phyloP scores from a whole-genome alignment of 1,284 basidiomycete genomes.

The Chalciporus sp. region DNA sequence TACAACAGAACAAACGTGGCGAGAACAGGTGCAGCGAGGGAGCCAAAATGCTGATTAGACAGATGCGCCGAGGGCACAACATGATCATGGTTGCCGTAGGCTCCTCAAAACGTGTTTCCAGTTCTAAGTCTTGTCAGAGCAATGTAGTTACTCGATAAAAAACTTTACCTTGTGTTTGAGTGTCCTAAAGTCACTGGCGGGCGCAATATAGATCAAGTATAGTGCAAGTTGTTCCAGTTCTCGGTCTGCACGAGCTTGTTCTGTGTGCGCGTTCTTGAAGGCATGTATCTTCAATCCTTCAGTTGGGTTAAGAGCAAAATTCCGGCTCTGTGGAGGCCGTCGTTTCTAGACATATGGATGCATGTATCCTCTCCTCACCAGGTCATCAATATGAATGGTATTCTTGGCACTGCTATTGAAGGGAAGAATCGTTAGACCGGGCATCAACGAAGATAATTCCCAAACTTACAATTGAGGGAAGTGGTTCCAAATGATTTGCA shows the following conservation, averaged over 20 bases:
- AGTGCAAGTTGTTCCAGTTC: conserved; percentile 65
- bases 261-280: conserved; percentile 76
- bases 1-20: not conserved
- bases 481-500: conserved; percentile 87
- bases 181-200: conserved; percentile 52
- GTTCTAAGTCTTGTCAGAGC: conserved; percentile 15
- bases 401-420: conserved; percentile 64
- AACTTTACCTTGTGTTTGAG: conserved; percentile 59
- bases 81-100: conserved; percentile 16
- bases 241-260: conserved; percentile 60
- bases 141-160: not conserved
- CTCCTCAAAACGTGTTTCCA: conserved; percentile 34
- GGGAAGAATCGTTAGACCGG: not conserved
- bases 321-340: conserved; percentile 55
- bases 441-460: not conserved
- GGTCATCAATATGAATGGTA: conserved; percentile 88
- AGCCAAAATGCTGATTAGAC: not conserved
- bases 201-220: conserved; percentile 67
- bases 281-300: conserved; percentile 84
- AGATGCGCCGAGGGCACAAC: too few species aligned
- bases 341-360: not conserved
- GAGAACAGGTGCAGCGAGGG: not conserved
- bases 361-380: conserved; percentile 45
- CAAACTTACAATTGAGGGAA: conserved; percentile 73
- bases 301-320: conserved; percentile 85